Base-by-base conservation (phyloP, 331 rosid genomes). In the Malus hybrid region DNA sequence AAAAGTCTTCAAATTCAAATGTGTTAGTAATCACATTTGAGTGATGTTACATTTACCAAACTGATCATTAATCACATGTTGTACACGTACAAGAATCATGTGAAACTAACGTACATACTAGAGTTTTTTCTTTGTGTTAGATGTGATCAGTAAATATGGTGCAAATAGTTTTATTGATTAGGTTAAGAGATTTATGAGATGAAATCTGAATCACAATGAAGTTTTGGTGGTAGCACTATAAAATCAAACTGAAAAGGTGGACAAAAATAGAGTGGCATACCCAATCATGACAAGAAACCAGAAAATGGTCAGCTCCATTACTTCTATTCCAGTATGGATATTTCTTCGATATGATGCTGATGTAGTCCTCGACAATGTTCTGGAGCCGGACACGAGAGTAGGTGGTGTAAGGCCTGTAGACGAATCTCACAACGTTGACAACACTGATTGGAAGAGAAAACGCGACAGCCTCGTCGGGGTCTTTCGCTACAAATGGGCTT, bases 251-350 rank as follows among this genome's bases (percentile, higher is more conserved):
- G 46, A 39, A 39, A 39, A 39, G 46, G 12, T 39, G 46, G 12
- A 36, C 2, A 39, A 2, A 39, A 39, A 36, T 36, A 39, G 4
- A 39, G 46, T 28, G 33, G 13, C 72, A 1, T 80, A 84, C 92
- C 92, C 92, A 90, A 68, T 90, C 96, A 34, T 90, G 93, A 65
- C 93, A 90, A 26, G 89, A 86, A 32, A 88, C 84, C 26, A 88
- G 33, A 63, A 90, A 86, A 72, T 88, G 93, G 76, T 90, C 91
- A 44, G 84, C 87, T 1, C 91, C 91, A 0, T 18, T 65, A 52
- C 82, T 83, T 30, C 63, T 52, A 4, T 88, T 85, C 93, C 91
- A 88, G 14, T 68, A 86, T 0, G 87, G 83, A 68, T 89, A 76
- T 48, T 69, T 85, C 16, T 57, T 60, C 22, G 91, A 84, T 3